Conservation (phyloP, 805 yeast genomes). For the Candida manassasensis region DNA sequence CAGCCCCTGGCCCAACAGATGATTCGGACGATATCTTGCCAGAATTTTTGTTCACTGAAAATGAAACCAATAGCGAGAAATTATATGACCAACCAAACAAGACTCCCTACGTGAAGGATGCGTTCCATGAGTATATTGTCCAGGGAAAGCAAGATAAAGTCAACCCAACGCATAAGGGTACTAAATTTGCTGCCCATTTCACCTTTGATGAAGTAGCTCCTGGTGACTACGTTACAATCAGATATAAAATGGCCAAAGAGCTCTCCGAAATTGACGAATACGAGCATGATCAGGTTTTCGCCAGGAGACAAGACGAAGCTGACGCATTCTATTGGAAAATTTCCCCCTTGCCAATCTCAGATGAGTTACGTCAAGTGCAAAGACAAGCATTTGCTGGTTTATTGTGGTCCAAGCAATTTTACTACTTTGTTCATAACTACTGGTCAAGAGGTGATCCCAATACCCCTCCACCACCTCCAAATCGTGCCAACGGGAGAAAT, state of each 20-base stretch:
- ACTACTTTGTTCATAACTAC: constrained; percentile 76
- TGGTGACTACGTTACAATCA: constrained; percentile 79
- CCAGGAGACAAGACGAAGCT: constrained; percentile 77
- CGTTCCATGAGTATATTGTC: constrained; percentile 80
- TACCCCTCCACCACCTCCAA: constrained; percentile 68
- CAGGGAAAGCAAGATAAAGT: constrained; percentile 54
- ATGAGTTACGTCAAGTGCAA: constrained; percentile 75
- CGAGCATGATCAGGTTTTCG: constrained; percentile 64
- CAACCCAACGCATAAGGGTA: constrained; percentile 70
- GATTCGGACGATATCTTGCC: constrained; percentile 69
- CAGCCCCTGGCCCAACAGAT: constrained; percentile 72
- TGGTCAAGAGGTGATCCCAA: constrained; percentile 86
- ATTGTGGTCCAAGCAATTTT: constrained; percentile 90
- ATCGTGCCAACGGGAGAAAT: constrained; percentile 84
- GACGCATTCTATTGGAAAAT: constrained; percentile 90
- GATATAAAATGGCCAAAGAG: constrained; percentile 60
- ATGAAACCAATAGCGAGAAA: constrained; percentile 72
- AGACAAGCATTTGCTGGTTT: constrained; percentile 93
- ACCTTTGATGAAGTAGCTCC: constrained; percentile 77
- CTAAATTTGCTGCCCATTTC: constrained; percentile 83
- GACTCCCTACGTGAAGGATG: constrained; percentile 68
- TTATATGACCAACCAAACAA: constrained; percentile 63
- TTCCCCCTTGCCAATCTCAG: constrained; percentile 78
- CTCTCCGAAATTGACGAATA: constrained; percentile 60
- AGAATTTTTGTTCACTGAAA: constrained; percentile 75